phyloP scores from a whole-genome alignment of 257 asterid species.

The Petunia secreta region DNA sequence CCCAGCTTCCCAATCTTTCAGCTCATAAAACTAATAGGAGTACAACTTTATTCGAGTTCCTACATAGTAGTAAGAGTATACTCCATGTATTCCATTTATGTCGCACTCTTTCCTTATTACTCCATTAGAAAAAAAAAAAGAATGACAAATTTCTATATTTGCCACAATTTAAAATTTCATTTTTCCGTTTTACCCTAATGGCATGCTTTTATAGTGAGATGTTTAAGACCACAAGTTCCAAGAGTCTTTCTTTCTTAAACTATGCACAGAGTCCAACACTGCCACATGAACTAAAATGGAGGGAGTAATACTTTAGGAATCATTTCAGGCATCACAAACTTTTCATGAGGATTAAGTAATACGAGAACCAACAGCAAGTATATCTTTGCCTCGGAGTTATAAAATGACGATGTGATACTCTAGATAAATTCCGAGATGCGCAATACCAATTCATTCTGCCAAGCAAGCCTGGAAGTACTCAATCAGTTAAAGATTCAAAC shows the following conservation, averaged over 20 bases:
- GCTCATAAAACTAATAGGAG: background rate
- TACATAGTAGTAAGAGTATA: background rate
- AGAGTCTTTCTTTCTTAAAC: no score
- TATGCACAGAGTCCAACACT: no score
- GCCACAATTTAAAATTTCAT: no score
- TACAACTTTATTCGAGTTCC: background rate
- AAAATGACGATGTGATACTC: background rate
- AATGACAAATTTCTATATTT: no score
- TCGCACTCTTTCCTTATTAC: no score
- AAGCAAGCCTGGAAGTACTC: background rate
- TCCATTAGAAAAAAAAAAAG: no score
- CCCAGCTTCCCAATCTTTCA: background rate
- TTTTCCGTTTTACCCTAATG: no score
- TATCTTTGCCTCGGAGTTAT: background rate
- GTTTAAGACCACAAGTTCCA: no score
- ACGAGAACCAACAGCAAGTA: background rate
- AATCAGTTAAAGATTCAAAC: conserved; percentile 27
- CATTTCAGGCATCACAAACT: conserved; percentile 14
- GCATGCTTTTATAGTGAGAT: no score
- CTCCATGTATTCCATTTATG: no score
- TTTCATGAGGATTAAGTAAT: background rate
- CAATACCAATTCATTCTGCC: background rate
- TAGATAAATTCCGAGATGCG: background rate
- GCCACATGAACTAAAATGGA: no score
- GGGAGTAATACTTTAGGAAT: background rate